phyloP scores from a whole-genome alignment of 1,284 basidiomycete species.

The Pascua guehoae region DNA sequence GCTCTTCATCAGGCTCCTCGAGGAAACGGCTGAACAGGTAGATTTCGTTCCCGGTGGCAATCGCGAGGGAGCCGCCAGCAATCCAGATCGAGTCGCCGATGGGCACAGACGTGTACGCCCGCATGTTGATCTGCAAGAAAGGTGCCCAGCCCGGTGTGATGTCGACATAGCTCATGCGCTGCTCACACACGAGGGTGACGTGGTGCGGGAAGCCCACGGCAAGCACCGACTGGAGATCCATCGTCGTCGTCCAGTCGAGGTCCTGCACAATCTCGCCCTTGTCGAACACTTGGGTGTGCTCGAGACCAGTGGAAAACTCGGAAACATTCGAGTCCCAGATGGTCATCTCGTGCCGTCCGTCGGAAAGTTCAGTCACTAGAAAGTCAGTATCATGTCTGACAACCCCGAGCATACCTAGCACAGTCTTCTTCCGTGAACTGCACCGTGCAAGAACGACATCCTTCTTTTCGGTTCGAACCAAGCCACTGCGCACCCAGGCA shows the following conservation, averaged over 20 bases:
- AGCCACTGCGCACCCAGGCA: slow-evolving; percentile 56
- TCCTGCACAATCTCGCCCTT: slow-evolving; percentile 63
- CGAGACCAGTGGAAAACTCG: slow-evolving; percentile 86
- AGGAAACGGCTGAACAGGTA: slow-evolving; percentile 57
- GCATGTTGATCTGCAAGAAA: slow-evolving; percentile 67
- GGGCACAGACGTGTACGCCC: slow-evolving; percentile 66
- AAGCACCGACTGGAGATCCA: slow-evolving; percentile 80
- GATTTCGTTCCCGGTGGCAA: slow-evolving; percentile 66
- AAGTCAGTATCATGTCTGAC: background rate
- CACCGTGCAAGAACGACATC: slow-evolving; percentile 68
- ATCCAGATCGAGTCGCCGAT: slow-evolving; percentile 87
- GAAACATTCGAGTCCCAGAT: slow-evolving; percentile 93
- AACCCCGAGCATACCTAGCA: slow-evolving; percentile 53
- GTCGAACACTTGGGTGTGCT: slow-evolving; percentile 62
- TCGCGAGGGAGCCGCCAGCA: slow-evolving; percentile 67
- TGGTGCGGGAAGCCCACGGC: slow-evolving; percentile 76
- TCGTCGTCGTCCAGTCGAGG: slow-evolving; percentile 87
- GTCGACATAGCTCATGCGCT: slow-evolving; percentile 83
- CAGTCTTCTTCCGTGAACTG: slow-evolving; percentile 85
- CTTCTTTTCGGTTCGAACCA: slow-evolving; percentile 65
- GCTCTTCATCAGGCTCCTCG: slow-evolving; percentile 18
- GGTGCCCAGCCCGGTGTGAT: slow-evolving; percentile 73
- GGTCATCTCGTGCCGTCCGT: slow-evolving; percentile 67
- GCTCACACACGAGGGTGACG: slow-evolving; percentile 78
- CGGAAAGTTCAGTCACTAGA: slow-evolving; percentile 39